Base-by-base conservation (phyloP, 164 flowering plant genomes). In the Litsea cubeba region DNA sequence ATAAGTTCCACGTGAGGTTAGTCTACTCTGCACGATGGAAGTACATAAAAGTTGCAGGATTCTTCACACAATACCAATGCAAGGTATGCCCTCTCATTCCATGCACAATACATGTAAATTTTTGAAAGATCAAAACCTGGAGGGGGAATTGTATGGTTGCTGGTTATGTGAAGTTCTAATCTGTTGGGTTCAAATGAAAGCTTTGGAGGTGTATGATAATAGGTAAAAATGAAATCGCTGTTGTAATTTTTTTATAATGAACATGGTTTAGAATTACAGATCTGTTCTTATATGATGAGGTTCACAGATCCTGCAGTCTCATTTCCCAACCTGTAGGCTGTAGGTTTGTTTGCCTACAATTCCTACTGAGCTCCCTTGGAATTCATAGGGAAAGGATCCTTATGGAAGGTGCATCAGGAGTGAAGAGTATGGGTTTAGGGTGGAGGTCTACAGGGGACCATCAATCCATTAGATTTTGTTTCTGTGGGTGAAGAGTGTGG, bases 1-100 rank as follows among this genome's bases (percentile, higher is more conserved):
- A 75, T 88, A n/a, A 66, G 67, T 12, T 35, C 50, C 2, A 54
- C 18, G 35, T 74, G 65, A 69, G 25, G 25, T 71, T 50, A 2
- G 18, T 14, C 14, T 5, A 49, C 10, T 69, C 12, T 69, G 1
- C 60, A 30, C 1, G 18, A 50, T 8, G 5, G 71, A 14, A 11
- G 22, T 24, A 22, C 22, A 20, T 54, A 3, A 54, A 54, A 15
- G 17, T 54, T 54, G 60, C 46, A 40, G 60, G 60, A 54, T 54
- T 15, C n/a, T 17, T 54, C 20, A 54, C 20, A 54, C 60, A 14
- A 54, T 3, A 54, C 46, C 46, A 40, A 40, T 8, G 10, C 46
- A 40, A 40, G 46, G 46, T 40, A 8, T 40, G 46, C 10, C 46
- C 10, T 5, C 10, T 40, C 11, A 40, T 40, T 40, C 46, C 11